Evolutionary conservation across 345 rosid genomes (phyloP), one percentile per base, ranked within the genome.

Genomic region (Eucalyptus tenuipes): DNA sequence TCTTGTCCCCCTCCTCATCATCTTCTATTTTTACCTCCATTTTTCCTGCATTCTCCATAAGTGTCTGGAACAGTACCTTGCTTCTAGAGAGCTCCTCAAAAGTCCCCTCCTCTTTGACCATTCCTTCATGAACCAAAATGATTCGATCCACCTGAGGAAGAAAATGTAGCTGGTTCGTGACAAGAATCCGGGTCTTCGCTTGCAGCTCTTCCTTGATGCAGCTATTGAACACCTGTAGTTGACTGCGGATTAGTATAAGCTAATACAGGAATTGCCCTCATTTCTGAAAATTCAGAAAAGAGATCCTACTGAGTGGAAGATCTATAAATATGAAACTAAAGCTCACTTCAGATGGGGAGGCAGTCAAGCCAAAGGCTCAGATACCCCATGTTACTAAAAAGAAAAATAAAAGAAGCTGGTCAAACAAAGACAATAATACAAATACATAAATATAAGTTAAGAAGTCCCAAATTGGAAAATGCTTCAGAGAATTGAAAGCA

Each of bases 21-120:
- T 57, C 82, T 45, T 91, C 91, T 66, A 92, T 91, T 89, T 93
- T 89, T 89, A 93, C 94, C 91, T 94, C 98, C 96, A 97, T 96
- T 93, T 98, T 96, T 37, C 99, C 99, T 22, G 98, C 99, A 93
- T 97, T 97, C 92, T 95, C 97, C 98, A 96, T 97, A 61, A 96
- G 93, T 93, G 93, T 97, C 91, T 97, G 94, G 93, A 98, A 96
- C 64, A 96, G 89, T 88, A 17, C 87, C 52, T 98, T 97, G 86
- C 91, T 94, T 91, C 86, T 92, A 37, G 97, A 96, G 88, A 98
- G 94, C 93, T 96, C 99, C 91, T 94, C 94, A 86, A 94, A 98
- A 85, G 96, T 96, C 89, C 99, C 99, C 85, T 94, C 95, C 91
- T 96, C 99, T 91, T 94, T 95, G 86, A 98, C 94, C 91, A 87